Evolutionary conservation across 2,329 filamentous ascomycete genomes (phyloP), one percentile per base, ranked within the genome.

Genomic region (Rhexocercosporidium sp.): DNA sequence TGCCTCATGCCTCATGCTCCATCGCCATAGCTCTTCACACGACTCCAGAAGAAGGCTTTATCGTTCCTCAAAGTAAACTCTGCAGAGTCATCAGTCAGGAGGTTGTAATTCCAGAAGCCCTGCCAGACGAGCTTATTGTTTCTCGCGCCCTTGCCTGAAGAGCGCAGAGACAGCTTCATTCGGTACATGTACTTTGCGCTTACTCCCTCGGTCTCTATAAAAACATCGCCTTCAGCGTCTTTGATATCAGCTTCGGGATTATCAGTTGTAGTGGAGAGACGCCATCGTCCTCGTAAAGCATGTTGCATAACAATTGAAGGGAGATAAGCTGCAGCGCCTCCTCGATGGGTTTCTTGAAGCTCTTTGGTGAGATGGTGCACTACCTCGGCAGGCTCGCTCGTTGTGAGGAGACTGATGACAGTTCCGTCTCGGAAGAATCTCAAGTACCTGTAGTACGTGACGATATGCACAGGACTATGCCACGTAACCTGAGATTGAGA

Each of bases 381-480:
- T 14, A 98, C 92, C 20, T 96, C 92, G n/a, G 85, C 81, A 0
- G 96, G 96, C 76, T 97, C 93, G 5, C 86, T 81, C 0, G 92
- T 96, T 0, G 92, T 93, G 41, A 96, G 85, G 1, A 99, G 85
- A 63, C 90, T 93, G 67, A 98, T 89, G 70, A 86, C 88, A 1
- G 91, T 91, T 31, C 96, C 96, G 78, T 98, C 93, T 27, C 94
- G 92, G 81, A 96, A 96, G 82, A 99, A 96, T 62, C 96, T 92
- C 3, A 99, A 86, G 80, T 98, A 99, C 66, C 96, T 93, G 81
- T 97, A 99, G 81, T 98, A 99, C 0, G 96, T 99, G 59, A 99
- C 94, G 66, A 98, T 96, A 77, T 97, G 94, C 41, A 98, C 91
- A 9, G 94, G 94, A 27, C 87, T 90, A 54, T 83, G 82, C 93